Conservation (phyloP, 352 stramenopile genomes). For the Aphanomyces astaci region DNA sequence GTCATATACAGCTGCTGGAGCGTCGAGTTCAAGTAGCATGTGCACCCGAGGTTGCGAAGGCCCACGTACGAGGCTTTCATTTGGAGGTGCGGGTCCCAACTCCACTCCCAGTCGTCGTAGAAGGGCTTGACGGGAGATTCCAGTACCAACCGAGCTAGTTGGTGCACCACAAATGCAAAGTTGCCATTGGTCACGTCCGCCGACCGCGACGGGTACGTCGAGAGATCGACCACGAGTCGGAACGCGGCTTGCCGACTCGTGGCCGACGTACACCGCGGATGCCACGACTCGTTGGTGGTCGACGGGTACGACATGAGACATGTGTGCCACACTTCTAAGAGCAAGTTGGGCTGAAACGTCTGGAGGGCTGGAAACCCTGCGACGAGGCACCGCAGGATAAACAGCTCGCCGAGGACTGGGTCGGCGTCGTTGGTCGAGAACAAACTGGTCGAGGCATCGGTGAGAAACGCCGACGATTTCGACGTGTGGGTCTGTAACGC, state of each 20-base stretch:
- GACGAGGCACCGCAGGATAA: slow-evolving; percentile 7
- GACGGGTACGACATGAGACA: slow-evolving; percentile 8
- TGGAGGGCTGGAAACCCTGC: neutral
- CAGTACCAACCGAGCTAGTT: slow-evolving; percentile 6
- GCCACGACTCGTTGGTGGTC: neutral
- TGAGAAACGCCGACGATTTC: neutral
- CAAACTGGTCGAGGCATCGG: neutral
- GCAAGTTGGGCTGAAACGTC: slow-evolving; percentile 19
- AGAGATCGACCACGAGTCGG: slow-evolving; percentile 10
- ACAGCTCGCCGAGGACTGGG: slow-evolving; percentile 1
- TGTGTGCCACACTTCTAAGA: neutral
- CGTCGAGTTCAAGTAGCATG: slow-evolving; percentile 43
- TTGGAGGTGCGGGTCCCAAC: slow-evolving; percentile 8
- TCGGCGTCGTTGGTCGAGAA: neutral
- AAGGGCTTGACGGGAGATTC: neutral
- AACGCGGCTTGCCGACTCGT: slow-evolving; percentile 13
- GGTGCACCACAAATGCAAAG: slow-evolving; percentile 16
- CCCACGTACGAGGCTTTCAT: slow-evolving; percentile 24
- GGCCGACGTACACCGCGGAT: neutral
- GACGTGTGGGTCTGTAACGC: neutral
- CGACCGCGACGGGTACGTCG: neutral
- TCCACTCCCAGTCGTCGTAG: slow-evolving; percentile 22
- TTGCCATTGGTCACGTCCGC: slow-evolving; percentile 13
- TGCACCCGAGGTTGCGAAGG: slow-evolving; percentile 35
- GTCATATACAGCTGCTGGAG: slow-evolving; percentile 39